Evolutionary conservation across 495 filamentous ascomycete genomes (phyloP), one percentile per base, ranked within the genome.

Genomic region (Rusavskia elegans): DNA sequence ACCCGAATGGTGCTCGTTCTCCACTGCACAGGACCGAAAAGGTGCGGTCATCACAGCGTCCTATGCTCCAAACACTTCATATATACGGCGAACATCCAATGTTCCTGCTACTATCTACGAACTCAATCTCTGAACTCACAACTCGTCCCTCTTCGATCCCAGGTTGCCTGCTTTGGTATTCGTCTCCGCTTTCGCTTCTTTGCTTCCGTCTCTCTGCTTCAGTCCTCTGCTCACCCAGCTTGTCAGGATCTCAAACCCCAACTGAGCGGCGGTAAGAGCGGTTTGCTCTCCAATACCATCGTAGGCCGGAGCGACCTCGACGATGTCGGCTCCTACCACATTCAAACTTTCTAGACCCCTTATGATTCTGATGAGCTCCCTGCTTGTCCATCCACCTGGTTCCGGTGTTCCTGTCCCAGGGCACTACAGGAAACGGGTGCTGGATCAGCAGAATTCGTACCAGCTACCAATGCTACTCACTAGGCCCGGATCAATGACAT

Each of bases 271-370:
- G n/a, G 83, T 85, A 57, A 92, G 70, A 45, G 86, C 85, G 38
- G 87, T 94, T 61, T 83, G 81, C 73, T 94, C 87, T 0, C 83
- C 85, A 46, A 74, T 77, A 5, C 85, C 86, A 66, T 92, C 85
- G 63, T 94, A 92, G 13, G 85, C 84, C 1, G 87, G 87, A 44
- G 83, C 81, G 14, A 94, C 87, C 74, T 94, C 87, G 21, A 94
- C 87, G 55, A 90, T 80, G 66, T 86, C 83, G 4, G 80, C 82
- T 0, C 83, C 83, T 19, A 87, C 81, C 1, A 86, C 59, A 61
- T 86, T 85, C 61, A 87, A 55, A 36, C 71, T 73, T 68, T 85
- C 81, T 8, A 87, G 64, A 0, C 83, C 84, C 23, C 82, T 70
- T 64, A 86, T 60, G 48, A 87, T 82, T 3, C 79, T 67, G 45